These are phyloP conservation scores for Globisporangium barbulae DNA, from an alignment of 352 stramenopile genomes.

Conservation along the genomic window DNA sequence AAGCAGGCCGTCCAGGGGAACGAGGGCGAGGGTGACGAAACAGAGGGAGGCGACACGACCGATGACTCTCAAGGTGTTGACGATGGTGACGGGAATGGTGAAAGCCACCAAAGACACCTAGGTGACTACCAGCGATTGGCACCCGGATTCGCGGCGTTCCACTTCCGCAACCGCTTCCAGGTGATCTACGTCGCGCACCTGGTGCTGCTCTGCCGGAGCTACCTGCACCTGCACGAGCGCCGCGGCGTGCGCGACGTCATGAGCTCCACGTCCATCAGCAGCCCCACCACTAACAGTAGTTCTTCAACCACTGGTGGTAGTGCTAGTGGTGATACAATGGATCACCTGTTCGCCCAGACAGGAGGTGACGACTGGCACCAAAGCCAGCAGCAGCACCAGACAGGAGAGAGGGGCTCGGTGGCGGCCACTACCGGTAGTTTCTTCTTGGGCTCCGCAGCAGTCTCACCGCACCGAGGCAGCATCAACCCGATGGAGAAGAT, in stretches of 20 bases:
- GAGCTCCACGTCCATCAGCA: constrained; percentile 19
- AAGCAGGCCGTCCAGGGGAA: background rate
- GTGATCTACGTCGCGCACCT: constrained; percentile 42
- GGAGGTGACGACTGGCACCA: constrained; percentile 2
- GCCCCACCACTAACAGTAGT: background rate
- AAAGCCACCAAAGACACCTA: background rate
- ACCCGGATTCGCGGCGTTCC: constrained; percentile 29
- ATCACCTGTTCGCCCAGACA: background rate
- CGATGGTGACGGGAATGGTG: background rate
- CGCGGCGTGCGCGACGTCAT: constrained; percentile 33
- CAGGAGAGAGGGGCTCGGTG: background rate
- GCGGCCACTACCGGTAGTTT: background rate
- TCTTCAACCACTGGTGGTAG: background rate
- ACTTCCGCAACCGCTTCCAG: constrained; percentile 24
- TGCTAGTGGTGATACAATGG: background rate
- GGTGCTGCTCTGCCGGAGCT: constrained; percentile 37
- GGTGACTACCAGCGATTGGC: constrained; percentile 28
- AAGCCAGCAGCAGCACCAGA: background rate
- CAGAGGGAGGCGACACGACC: background rate
- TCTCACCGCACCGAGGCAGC: background rate
- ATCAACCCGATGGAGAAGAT: constrained; percentile 33
- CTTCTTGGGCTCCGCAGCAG: background rate
- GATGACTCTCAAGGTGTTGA: background rate
- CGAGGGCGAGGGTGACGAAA: background rate
- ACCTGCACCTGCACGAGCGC: constrained; percentile 41